These are phyloP conservation scores for Funneliformis mosseae DNA, from an alignment of 192 early-diverging fungal genomes.

Conservation along the genomic window DNA sequence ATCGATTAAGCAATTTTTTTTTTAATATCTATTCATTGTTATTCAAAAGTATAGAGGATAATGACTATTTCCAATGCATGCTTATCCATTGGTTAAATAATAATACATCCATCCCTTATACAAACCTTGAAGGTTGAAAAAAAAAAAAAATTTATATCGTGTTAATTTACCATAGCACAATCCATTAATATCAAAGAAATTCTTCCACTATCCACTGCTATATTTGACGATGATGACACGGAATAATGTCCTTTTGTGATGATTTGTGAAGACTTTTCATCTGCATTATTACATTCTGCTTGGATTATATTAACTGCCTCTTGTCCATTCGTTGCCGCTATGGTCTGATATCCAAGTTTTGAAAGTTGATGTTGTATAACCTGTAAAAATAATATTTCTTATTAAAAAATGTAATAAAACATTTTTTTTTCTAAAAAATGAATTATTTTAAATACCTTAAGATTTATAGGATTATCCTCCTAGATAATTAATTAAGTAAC, in stretches of 20 bases:
- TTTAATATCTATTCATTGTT: too few species aligned
- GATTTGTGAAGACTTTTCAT: background rate
- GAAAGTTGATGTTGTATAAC: slow-evolving; percentile 58
- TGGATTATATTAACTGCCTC: slow-evolving; percentile 46
- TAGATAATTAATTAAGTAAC: background rate
- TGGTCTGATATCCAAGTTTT: slow-evolving; percentile 51
- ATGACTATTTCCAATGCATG: too few species aligned
- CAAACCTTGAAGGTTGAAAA: too few species aligned
- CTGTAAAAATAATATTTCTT: slow-evolving; percentile 21
- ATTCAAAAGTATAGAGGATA: too few species aligned
- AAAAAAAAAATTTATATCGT: too few species aligned
- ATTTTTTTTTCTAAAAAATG: background rate
- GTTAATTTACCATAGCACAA: slow-evolving; percentile 50
- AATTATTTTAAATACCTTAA: slow-evolving; percentile 36
- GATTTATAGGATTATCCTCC: slow-evolving; percentile 62
- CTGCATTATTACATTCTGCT: background rate
- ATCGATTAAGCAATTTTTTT: too few species aligned
- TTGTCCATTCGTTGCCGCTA: slow-evolving; percentile 56
- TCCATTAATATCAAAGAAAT: slow-evolving; percentile 54
- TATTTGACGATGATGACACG: background rate
- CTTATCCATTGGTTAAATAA: too few species aligned
- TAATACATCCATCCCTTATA: too few species aligned
- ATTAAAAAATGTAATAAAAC: background rate
- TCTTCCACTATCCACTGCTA: background rate
- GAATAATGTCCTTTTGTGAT: background rate